A percentile compares a stretch with the other conserved stretches of the same genome.
Conservation (phyloP, 495 filamentous ascomycete species). For the Hyaloscypha variabilis region DNA sequence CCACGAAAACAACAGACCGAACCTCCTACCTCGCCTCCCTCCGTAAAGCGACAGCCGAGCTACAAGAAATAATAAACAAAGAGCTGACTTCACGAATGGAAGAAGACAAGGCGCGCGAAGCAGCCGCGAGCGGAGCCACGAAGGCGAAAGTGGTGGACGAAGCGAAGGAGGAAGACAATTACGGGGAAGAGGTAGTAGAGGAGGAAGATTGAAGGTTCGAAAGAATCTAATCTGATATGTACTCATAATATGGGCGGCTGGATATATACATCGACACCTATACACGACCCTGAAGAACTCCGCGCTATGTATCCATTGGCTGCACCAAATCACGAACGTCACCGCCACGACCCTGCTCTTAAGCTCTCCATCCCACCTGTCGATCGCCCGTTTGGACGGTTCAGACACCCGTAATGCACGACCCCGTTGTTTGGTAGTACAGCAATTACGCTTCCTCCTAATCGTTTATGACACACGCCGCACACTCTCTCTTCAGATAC, state of each 20-base stretch:
- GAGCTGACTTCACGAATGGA: slow-evolving; percentile 90
- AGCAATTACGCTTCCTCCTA: slow-evolving; percentile 84
- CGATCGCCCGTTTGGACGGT: slow-evolving; percentile 34
- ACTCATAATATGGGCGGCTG: neutral
- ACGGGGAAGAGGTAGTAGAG: slow-evolving; percentile 78
- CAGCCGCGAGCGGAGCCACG: slow-evolving; percentile 19
- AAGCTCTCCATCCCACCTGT: slow-evolving; percentile 21
- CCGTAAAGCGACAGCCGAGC: slow-evolving; percentile 54
- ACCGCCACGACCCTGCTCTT: slow-evolving; percentile 17
- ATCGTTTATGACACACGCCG: slow-evolving; percentile 86
- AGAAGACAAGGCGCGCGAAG: slow-evolving; percentile 60
- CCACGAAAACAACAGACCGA: slow-evolving; percentile 51
- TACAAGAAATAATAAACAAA: slow-evolving; percentile 78
- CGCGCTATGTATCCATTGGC: slow-evolving; percentile 17
- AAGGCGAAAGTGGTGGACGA: slow-evolving; percentile 49
- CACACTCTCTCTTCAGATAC: slow-evolving; percentile 87
- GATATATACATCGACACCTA: slow-evolving; percentile 15
- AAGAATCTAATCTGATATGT: slow-evolving; percentile 10
- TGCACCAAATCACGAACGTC: slow-evolving; percentile 6
- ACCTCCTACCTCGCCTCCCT: slow-evolving; percentile 68
- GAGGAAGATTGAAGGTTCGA: slow-evolving; percentile 41
- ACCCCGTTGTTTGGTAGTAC: slow-evolving; percentile 61
- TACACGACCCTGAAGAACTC: slow-evolving; percentile 9
- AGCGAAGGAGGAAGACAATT: slow-evolving; percentile 79
- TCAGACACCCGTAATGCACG: slow-evolving; percentile 83